These are phyloP conservation scores for Clonostachys solani DNA, from an alignment of 2,329 filamentous ascomycete species.

Conservation along the genomic window DNA sequence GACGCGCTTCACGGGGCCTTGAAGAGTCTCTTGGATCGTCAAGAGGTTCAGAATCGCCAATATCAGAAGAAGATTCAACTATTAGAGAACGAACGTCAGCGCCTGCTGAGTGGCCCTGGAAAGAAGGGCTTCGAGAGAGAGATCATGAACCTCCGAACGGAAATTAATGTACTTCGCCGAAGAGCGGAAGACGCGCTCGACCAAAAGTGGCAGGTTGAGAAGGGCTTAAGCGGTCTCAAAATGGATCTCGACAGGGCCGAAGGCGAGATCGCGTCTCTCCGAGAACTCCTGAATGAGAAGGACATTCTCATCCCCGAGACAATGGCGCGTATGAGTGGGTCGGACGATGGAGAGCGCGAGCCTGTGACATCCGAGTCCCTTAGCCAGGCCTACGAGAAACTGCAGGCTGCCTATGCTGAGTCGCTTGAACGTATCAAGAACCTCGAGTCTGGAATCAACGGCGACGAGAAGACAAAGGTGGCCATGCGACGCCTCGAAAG, in stretches of 20 bases:
- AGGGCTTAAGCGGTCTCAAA: slow-evolving; percentile 81
- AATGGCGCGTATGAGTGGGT: slow-evolving; percentile 37
- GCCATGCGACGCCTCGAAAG: slow-evolving; percentile 64
- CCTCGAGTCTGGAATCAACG: slow-evolving; percentile 27
- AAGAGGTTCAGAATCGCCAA: slow-evolving; percentile 79
- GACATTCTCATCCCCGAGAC: slow-evolving; percentile 72
- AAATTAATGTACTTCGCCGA: slow-evolving; percentile 78
- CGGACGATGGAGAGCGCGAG: slow-evolving; percentile 16
- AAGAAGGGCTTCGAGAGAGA: slow-evolving; percentile 82
- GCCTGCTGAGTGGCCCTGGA: slow-evolving; percentile 64
- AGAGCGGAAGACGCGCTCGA: slow-evolving; percentile 91
- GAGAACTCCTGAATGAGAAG: slow-evolving; percentile 73
- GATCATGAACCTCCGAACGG: slow-evolving; percentile 72
- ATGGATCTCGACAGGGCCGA: slow-evolving; percentile 96
- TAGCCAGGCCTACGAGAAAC: slow-evolving; percentile 67
- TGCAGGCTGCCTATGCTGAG: slow-evolving; percentile 67
- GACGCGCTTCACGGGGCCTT: slow-evolving; percentile 88
- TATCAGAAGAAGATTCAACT: slow-evolving; percentile 75
- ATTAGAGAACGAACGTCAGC: slow-evolving; percentile 75
- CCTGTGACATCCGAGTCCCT: slow-evolving; percentile 67
- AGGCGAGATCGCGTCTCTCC: slow-evolving; percentile 83
- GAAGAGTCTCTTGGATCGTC: slow-evolving; percentile 78
- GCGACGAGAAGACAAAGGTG: slow-evolving; percentile 55
- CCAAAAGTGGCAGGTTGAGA: slow-evolving; percentile 95
- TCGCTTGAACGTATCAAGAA: slow-evolving; percentile 67